Evolutionary conservation across 306 rosid genomes (phyloP).

Genomic region (Gastrolobium villosum): DNA sequence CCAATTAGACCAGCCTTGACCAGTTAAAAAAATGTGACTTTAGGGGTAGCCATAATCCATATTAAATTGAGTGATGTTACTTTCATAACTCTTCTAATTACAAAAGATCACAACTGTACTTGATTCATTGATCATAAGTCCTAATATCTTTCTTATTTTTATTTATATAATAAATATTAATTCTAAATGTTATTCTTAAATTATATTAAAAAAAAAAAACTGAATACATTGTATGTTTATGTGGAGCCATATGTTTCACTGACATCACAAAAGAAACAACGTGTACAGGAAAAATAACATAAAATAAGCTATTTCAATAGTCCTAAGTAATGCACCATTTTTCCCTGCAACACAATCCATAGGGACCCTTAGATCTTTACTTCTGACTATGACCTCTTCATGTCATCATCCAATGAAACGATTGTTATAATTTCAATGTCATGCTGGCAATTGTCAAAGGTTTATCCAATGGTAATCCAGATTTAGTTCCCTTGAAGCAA

Average conservation of each 20-base stretch:
- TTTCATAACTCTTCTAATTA: background rate
- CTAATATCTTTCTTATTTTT: background rate
- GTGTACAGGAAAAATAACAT: background rate
- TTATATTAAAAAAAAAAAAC: background rate
- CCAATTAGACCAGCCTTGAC: slow-evolving; percentile 19
- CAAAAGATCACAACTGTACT: background rate
- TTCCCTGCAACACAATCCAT: background rate
- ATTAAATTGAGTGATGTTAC: background rate
- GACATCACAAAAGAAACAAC: background rate
- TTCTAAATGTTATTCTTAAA: background rate
- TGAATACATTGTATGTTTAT: background rate
- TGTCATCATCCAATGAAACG: background rate
- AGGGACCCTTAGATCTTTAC: background rate
- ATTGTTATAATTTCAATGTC: background rate
- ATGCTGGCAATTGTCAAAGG: background rate
- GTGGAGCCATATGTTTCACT: background rate
- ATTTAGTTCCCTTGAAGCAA: slow-evolving; percentile 21
- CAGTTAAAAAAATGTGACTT: slow-evolving; percentile 12
- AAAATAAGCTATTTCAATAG: background rate
- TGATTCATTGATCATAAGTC: slow-evolving; percentile 26
- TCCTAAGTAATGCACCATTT: background rate
- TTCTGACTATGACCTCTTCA: background rate
- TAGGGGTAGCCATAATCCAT: background rate
- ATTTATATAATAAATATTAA: background rate
- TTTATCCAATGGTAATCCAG: slow-evolving; percentile 18